Evolutionary conservation across 75 land plant genomes (phyloP).

Genomic region (Selaginella tamariscina): DNA sequence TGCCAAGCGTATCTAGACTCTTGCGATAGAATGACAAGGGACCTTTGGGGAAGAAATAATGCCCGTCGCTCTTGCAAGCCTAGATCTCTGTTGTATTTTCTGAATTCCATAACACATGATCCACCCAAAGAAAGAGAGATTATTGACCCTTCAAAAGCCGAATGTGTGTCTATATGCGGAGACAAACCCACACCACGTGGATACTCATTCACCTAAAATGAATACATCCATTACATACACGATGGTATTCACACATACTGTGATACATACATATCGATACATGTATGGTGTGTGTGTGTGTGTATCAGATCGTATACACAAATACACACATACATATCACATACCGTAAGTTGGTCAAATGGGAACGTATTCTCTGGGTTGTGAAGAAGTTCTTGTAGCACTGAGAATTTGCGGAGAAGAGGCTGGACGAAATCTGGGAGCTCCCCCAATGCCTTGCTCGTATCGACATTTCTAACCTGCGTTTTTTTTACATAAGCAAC

Average conservation of each 20-base stretch:
- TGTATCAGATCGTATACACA: neutral
- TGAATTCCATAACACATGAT: slow-evolving; percentile 92
- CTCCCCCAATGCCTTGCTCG: slow-evolving; percentile 48
- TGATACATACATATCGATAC: too few relatives aligned
- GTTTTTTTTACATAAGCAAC: too few relatives aligned
- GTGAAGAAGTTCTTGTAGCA: slow-evolving; percentile 27
- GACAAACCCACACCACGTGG: slow-evolving; percentile 94
- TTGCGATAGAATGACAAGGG: slow-evolving; percentile 75
- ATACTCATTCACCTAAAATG: slow-evolving; percentile 83
- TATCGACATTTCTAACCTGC: slow-evolving; percentile 84
- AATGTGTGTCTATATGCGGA: slow-evolving; percentile 97
- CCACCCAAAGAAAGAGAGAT: slow-evolving; percentile 88
- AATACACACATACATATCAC: slow-evolving; percentile 9
- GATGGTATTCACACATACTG: neutral
- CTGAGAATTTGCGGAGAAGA: slow-evolving; percentile 42
- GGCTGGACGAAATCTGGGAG: slow-evolving; percentile 58
- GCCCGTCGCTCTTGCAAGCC: slow-evolving; percentile 34
- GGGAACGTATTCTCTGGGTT: slow-evolving; percentile 19
- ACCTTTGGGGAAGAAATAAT: slow-evolving; percentile 81
- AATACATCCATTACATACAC: neutral
- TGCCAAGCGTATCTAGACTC: slow-evolving; percentile 99
- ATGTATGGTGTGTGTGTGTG: too few relatives aligned
- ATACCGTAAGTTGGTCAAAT: slow-evolving; percentile 77
- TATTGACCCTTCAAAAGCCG: slow-evolving; percentile 85
- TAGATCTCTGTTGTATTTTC: slow-evolving; percentile 42